Percentiles rank a stretch among this genome's conserved stretches.
Evolutionary conservation across 1,139 yeast species (phyloP).

Genomic region (Candida sojae): DNA sequence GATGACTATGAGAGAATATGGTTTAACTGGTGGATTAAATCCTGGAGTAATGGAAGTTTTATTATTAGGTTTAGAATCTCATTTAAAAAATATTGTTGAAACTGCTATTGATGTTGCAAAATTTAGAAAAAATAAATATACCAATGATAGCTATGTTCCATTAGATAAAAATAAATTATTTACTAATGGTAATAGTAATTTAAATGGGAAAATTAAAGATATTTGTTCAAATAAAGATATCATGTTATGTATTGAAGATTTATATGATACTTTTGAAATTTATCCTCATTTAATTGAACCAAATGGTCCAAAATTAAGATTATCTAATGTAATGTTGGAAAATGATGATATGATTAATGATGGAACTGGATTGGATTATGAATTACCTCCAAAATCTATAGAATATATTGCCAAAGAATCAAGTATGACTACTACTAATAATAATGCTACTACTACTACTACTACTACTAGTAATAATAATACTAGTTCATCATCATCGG

Average conservation of each 20-base stretch:
- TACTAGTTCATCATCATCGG: background rate
- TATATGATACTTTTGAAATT: conserved; percentile 62
- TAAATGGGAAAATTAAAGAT: background rate
- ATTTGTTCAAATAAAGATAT: conserved; percentile 23
- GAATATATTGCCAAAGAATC: conserved; percentile 10
- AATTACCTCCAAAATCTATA: conserved; percentile 36
- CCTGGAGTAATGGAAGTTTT: conserved; percentile 76
- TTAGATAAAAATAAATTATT: conserved; percentile 1
- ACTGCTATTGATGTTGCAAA: conserved; percentile 73
- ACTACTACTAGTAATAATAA: background rate
- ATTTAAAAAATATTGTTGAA: conserved; percentile 73
- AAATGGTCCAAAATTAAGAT: conserved; percentile 56
- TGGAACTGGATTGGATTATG: conserved; percentile 37
- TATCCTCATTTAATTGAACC: conserved; percentile 72
- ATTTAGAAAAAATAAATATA: conserved; percentile 56
- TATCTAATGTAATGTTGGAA: conserved; percentile 54
- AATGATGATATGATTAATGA: conserved; percentile 53
- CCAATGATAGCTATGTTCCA: conserved; percentile 39
- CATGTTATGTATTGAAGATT: conserved; percentile 63
- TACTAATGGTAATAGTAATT: background rate
- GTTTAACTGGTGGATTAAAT: conserved; percentile 79
- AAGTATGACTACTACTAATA: background rate
- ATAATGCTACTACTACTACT: background rate
- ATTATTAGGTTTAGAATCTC: conserved; percentile 75
- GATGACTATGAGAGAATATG: conserved; percentile 89